A percentile compares a stretch with the other conserved stretches of the same genome.
Evolutionary conservation across 108 stramenopile species (phyloP).

Genomic region (Nannochloropsis gaditana): DNA sequence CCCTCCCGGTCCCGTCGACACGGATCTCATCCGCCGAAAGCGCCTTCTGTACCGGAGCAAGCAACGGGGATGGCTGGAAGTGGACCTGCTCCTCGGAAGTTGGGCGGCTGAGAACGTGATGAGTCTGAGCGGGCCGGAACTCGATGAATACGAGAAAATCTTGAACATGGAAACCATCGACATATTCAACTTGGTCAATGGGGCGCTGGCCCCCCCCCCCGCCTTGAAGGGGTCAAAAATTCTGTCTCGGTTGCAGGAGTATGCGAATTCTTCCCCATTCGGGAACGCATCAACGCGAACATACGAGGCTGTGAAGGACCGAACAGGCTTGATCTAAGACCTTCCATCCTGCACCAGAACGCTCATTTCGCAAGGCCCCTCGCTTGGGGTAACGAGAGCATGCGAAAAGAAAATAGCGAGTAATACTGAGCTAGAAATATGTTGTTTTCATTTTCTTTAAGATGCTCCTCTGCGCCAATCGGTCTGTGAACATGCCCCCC

Average conservation of each 20-base stretch:
- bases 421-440: too few species aligned
- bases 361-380: too few species aligned
- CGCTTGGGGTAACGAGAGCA: too few species aligned
- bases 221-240: constrained; percentile 31
- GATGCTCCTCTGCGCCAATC: too few species aligned
- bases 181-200: constrained; percentile 93
- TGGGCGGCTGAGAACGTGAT: constrained; percentile 90
- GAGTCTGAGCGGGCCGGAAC: constrained; percentile 60
- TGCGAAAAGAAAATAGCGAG: too few species aligned
- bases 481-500: too few species aligned
- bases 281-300: neutral
- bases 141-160: constrained; percentile 88
- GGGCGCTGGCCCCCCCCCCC: constrained; percentile 40
- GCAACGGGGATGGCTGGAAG: constrained; percentile 90
- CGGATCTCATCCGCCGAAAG: constrained; percentile 60
- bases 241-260: constrained; percentile 45
- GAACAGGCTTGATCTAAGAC: constrained; percentile 16
- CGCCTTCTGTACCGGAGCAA: constrained; percentile 91
- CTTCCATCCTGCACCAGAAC: neutral
- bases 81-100: constrained; percentile 92
- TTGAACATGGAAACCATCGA: constrained; percentile 97
- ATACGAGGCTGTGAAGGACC: neutral
- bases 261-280: neutral
- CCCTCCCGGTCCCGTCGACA: constrained; percentile 1
- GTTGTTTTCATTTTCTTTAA: too few species aligned